Evolutionary conservation across 73 alveolate species (phyloP), one percentile per base, ranked within the genome.

Genomic region (Paramecium pentaurelia): DNA sequence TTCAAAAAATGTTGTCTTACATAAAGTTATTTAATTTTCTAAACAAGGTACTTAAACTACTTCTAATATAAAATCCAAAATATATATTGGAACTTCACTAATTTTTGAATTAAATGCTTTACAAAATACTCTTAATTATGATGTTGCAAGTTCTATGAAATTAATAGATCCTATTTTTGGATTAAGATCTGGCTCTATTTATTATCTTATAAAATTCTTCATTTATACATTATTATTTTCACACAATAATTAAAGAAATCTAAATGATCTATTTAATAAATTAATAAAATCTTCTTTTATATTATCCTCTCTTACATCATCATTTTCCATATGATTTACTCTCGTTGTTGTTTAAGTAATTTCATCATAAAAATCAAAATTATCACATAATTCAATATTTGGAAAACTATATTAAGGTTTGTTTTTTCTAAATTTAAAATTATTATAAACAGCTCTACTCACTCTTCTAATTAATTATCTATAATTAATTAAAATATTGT

Each of bases 1-100:
- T 27, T 80, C 91, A 44, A 44, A 80, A 25, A 80, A 80, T 42
- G 91, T 80, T 20, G 91, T 80, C 32, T 80, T 80, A 36, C 91
- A 80, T 18, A 80, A 34, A 10, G 73, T 80, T 4, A 80, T 45
- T 49, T 80, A 47, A 47, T 80, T 80, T 12, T 80, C 91, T 44
- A 80, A 32, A 80, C 91, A 80, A 12, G 91, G 91, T 14, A 80
- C 77, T 22, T 80, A 12, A 25, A 80, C 58, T 20, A 80, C 58
- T 45, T 80, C 91, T 22, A 40, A 40, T 7, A 80, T 42, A 30
- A 80, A 80, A 80, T 80, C 91, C 30, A 80, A 25, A 20, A 80
- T 80, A 27, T 20, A 40, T 2, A 44, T 80, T 25, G 75, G 91
- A 7, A 47, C 58, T 22, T 42, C 38, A 11, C 49, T 34, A 10